Evolutionary conservation across 805 yeast genomes (phyloP).

Genomic region (Sugiyamaella smithiae): DNA sequence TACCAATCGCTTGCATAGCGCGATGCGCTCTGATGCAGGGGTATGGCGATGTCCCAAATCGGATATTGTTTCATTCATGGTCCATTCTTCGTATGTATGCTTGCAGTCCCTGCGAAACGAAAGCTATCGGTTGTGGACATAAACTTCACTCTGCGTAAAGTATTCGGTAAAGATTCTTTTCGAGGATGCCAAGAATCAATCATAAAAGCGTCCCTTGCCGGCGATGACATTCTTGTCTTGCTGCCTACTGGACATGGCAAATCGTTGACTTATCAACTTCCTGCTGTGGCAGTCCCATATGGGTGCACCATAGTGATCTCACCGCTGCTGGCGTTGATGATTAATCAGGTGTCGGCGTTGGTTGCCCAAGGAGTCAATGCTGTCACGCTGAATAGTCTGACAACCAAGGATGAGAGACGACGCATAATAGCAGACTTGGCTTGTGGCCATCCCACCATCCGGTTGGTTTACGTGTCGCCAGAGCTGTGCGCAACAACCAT

Average conservation of each 20-base stretch:
- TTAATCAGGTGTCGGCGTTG: slow-evolving; percentile 87
- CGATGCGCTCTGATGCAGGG: no score
- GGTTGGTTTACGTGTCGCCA: slow-evolving; percentile 89
- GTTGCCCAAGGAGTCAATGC: slow-evolving; percentile 66
- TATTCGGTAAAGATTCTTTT: slow-evolving; percentile 25
- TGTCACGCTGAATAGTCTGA: slow-evolving; percentile 80
- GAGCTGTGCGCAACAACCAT: slow-evolving; percentile 56
- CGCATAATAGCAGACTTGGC: slow-evolving; percentile 61
- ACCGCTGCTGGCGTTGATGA: slow-evolving; percentile 92
- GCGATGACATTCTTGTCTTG: slow-evolving; percentile 83
- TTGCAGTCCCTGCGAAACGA: neutral
- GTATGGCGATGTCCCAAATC: neutral
- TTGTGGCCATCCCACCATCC: slow-evolving; percentile 70
- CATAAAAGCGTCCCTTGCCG: slow-evolving; percentile 35
- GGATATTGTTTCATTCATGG: neutral
- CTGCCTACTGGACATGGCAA: slow-evolving; percentile 99
- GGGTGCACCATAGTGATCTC: slow-evolving; percentile 85
- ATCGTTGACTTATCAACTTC: slow-evolving; percentile 89
- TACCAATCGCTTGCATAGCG: neutral
- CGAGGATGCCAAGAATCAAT: slow-evolving; percentile 28
- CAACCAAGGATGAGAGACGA: slow-evolving; percentile 58
- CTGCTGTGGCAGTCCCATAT: slow-evolving; percentile 67
- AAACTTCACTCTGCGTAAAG: slow-evolving; percentile 14
- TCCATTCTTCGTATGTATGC: neutral
- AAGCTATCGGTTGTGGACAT: slow-evolving; percentile 11